Evolutionary conservation across 75 land plant genomes (phyloP).

Genomic region (Pseudotsuga menziesii): DNA sequence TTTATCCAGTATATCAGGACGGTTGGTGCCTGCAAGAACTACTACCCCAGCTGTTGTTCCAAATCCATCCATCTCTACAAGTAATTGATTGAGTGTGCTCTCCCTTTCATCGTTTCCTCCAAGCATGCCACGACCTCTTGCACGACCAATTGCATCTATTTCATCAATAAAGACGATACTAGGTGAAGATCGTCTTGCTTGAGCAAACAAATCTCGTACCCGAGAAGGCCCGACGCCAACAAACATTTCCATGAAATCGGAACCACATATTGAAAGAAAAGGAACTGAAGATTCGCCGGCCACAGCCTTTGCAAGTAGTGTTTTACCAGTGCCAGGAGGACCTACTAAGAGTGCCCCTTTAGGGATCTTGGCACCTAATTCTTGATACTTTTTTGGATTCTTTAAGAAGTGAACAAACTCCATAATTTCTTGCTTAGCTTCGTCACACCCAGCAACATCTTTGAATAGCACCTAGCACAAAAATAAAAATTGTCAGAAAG

Average conservation of each 20-base stretch:
- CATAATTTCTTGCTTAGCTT: slow-evolving; percentile 57
- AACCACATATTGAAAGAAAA: slow-evolving; percentile 55
- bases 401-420: slow-evolving; percentile 61
- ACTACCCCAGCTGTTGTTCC: slow-evolving; percentile 47
- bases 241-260: slow-evolving; percentile 74
- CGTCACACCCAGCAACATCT: slow-evolving; percentile 67
- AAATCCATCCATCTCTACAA: slow-evolving; percentile 72
- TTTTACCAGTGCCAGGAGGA: slow-evolving; percentile 72
- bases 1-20: slow-evolving; percentile 61
- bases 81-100: slow-evolving; percentile 56
- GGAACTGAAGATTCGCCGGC: slow-evolving; percentile 72
- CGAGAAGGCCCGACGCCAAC: slow-evolving; percentile 74
- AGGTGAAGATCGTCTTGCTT: slow-evolving; percentile 47
- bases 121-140: slow-evolving; percentile 43
- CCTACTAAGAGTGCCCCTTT: slow-evolving; percentile 59
- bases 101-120: slow-evolving; percentile 60
- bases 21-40: slow-evolving; percentile 59
- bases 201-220: slow-evolving; percentile 52
- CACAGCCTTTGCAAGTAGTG: slow-evolving; percentile 61
- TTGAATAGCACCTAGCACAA: slow-evolving; percentile 8
- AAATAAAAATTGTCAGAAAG: neutral
- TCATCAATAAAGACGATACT: slow-evolving; percentile 71
- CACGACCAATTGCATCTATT: slow-evolving; percentile 66
- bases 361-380: slow-evolving; percentile 58
- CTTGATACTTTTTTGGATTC: slow-evolving; percentile 53